Evolutionary conservation across 495 filamentous ascomycete genomes (phyloP).

Genomic region (Bacidia rubella): DNA sequence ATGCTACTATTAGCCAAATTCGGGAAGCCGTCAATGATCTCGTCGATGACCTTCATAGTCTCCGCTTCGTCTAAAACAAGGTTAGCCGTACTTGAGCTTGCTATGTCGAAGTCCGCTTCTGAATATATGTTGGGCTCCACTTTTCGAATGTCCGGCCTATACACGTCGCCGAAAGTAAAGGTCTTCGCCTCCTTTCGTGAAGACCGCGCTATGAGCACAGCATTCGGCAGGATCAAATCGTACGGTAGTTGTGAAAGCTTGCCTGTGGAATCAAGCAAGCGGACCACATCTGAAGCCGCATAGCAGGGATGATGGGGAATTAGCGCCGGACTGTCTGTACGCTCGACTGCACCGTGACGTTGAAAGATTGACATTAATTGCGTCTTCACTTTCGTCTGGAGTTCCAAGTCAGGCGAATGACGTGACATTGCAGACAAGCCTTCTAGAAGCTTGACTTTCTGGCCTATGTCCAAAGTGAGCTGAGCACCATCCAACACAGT

Average conservation of each 20-base stretch:
- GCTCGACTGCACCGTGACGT: constrained; percentile 81
- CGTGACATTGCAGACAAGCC: constrained; percentile 11
- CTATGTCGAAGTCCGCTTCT: constrained; percentile 92
- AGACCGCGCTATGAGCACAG: constrained; percentile 66
- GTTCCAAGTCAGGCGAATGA: constrained; percentile 38
- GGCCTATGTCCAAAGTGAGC: constrained; percentile 4
- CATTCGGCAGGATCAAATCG: constrained; percentile 82
- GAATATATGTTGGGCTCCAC: constrained; percentile 68
- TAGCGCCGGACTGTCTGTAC: constrained; percentile 49
- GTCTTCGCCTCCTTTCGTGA: constrained; percentile 56
- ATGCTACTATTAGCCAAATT: constrained; percentile 54
- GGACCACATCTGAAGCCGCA: constrained; percentile 42
- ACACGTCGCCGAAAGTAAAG: constrained; percentile 82
- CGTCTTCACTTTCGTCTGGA: constrained; percentile 64
- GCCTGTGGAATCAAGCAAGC: constrained; percentile 68
- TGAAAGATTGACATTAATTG: constrained; percentile 67
- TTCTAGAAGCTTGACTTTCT: constrained; percentile 12
- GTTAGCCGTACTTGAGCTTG: constrained; percentile 64
- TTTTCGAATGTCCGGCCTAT: constrained; percentile 62
- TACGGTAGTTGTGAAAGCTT: constrained; percentile 81
- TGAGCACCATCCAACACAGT: neutral
- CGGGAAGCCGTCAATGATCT: constrained; percentile 74
- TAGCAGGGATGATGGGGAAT: constrained; percentile 78
- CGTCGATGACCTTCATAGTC: constrained; percentile 85
- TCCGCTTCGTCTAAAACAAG: constrained; percentile 89